Evolutionary conservation across 2,329 filamentous ascomycete genomes (phyloP).

Genomic region (Rhinocladiella similis): DNA sequence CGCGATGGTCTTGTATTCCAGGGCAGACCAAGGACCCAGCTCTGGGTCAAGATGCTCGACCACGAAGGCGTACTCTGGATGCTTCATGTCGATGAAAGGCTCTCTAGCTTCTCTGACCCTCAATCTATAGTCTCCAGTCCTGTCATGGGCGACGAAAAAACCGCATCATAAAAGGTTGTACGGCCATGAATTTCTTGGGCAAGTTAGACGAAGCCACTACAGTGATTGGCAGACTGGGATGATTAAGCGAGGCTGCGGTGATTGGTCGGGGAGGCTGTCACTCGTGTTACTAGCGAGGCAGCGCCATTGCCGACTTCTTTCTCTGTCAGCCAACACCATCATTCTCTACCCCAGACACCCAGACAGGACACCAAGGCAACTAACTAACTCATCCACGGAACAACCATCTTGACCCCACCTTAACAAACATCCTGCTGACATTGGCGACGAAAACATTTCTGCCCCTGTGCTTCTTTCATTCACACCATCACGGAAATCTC

Average conservation of each 20-base stretch:
- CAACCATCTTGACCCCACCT: background rate
- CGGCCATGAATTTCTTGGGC: too few species aligned
- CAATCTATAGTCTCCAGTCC: too few species aligned
- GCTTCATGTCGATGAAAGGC: constrained; percentile 29
- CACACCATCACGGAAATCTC: constrained; percentile 2
- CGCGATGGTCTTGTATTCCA: constrained; percentile 89
- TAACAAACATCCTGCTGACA: constrained; percentile 1
- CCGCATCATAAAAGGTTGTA: too few species aligned
- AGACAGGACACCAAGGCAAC: background rate
- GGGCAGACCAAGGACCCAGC: constrained; percentile 87
- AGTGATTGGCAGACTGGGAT: background rate
- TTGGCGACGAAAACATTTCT: constrained; percentile 1
- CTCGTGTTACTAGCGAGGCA: background rate
- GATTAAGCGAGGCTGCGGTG: background rate
- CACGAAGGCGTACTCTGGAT: constrained; percentile 71
- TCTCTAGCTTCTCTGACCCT: background rate
- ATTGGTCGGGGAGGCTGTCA: background rate
- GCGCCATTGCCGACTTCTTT: background rate
- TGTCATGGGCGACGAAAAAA: too few species aligned
- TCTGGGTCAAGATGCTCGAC: constrained; percentile 97
- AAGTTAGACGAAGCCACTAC: background rate
- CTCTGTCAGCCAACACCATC: background rate
- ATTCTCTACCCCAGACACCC: background rate
- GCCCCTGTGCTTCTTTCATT: background rate
- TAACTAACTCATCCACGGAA: too few species aligned